Evolutionary conservation across 306 rosid genomes (phyloP).

Genomic region (Argentina anserina): DNA sequence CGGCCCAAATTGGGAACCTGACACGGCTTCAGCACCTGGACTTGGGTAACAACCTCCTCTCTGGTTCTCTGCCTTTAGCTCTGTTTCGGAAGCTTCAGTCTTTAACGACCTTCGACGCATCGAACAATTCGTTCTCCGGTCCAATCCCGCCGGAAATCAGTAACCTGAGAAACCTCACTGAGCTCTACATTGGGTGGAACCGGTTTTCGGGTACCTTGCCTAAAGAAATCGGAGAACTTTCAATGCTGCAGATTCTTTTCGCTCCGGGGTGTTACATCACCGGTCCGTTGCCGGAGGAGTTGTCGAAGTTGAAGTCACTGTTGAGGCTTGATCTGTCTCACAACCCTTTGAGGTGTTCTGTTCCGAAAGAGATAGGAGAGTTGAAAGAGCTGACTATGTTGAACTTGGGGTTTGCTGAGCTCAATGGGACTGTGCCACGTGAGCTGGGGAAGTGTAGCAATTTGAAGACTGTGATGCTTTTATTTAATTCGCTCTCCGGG

Average conservation of each 20-base stretch:
- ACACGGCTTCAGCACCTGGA: slow-evolving; percentile 54
- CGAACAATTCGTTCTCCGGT: slow-evolving; percentile 85
- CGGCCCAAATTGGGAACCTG: slow-evolving; percentile 62
- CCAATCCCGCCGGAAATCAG: slow-evolving; percentile 59
- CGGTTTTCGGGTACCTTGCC: slow-evolving; percentile 73
- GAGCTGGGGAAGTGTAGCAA: slow-evolving; percentile 73
- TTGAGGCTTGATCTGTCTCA: slow-evolving; percentile 73
- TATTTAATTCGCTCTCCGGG: slow-evolving; percentile 80
- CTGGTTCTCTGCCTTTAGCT: slow-evolving; percentile 65
- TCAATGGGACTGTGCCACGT: slow-evolving; percentile 73
- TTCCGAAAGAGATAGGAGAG: slow-evolving; percentile 74
- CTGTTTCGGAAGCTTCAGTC: slow-evolving; percentile 53
- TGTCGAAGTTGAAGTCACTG: slow-evolving; percentile 54
- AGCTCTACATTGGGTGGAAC: slow-evolving; percentile 62
- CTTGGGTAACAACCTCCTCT: slow-evolving; percentile 62
- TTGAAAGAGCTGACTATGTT: slow-evolving; percentile 52
- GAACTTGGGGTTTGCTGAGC: slow-evolving; percentile 58
- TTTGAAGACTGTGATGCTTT: slow-evolving; percentile 61
- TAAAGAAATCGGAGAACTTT: slow-evolving; percentile 61
- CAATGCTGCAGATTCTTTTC: slow-evolving; percentile 48
- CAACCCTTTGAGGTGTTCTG: slow-evolving; percentile 79
- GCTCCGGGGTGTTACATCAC: slow-evolving; percentile 63
- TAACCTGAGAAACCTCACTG: slow-evolving; percentile 56
- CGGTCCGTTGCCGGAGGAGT: slow-evolving; percentile 85
- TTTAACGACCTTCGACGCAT: slow-evolving; percentile 65